phyloP scores from a whole-genome alignment of 148 eudicot genomes.

The Spergularia bocconei region DNA sequence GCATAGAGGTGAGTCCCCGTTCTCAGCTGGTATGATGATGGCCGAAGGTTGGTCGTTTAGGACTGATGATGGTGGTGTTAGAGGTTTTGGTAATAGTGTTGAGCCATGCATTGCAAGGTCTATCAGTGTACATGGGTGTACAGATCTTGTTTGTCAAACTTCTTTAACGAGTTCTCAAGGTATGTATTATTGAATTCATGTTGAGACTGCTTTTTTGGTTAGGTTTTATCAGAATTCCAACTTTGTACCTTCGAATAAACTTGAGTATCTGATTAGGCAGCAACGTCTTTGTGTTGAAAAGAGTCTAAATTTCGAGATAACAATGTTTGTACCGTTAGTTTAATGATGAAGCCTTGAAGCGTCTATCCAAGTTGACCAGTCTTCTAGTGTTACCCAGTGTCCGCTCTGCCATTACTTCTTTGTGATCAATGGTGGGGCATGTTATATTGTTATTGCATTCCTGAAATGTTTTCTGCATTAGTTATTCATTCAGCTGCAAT shows the following conservation, averaged over 20 bases:
- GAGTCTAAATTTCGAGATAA: background rate
- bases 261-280: background rate
- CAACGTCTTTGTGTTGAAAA: background rate
- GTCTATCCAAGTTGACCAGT: background rate
- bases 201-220: background rate
- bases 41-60: constrained; percentile 50
- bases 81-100: constrained; percentile 26
- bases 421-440: background rate
- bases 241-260: background rate
- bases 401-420: too few species aligned
- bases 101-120: constrained; percentile 85
- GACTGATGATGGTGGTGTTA: constrained; percentile 30
- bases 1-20: constrained; percentile 54
- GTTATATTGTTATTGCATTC: background rate
- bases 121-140: constrained; percentile 79
- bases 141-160: constrained; percentile 56
- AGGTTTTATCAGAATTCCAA: background rate
- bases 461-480: background rate
- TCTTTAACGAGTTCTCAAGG: constrained; percentile 48
- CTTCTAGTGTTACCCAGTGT: too few species aligned
- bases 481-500: background rate
- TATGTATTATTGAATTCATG: constrained; percentile 24
- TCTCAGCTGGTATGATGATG: constrained; percentile 53
- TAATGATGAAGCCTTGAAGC: background rate
- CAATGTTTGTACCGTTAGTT: background rate